phyloP scores from a whole-genome alignment of 1,284 basidiomycete species.

The Neotropicomus parvogracilis region DNA sequence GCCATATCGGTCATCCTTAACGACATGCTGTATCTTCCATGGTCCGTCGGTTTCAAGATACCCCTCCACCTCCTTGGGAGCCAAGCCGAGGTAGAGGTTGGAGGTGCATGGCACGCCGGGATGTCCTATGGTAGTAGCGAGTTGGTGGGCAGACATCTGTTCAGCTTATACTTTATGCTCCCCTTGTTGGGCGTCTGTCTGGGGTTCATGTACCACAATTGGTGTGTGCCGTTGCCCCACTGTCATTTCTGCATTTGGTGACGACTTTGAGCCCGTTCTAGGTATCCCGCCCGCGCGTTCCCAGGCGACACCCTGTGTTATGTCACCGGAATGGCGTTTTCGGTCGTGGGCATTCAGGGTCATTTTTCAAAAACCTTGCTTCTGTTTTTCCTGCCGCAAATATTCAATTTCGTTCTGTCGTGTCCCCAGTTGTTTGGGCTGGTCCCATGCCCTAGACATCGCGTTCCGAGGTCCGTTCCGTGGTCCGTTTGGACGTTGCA shows the following conservation, averaged over 20 bases:
- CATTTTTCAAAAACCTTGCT: constrained; percentile 97
- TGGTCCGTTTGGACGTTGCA: background rate
- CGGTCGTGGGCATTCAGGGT: constrained; percentile 92
- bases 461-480: constrained; percentile 72
- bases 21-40: constrained; percentile 88
- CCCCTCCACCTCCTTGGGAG: constrained; percentile 68
- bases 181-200: constrained; percentile 88
- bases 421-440: constrained; percentile 94
- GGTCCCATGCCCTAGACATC: constrained; percentile 90
- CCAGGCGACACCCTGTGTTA: constrained; percentile 99
- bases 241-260: background rate
- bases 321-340: constrained; percentile 95
- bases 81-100: constrained; percentile 62
- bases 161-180: constrained; percentile 95
- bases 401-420: constrained; percentile 95
- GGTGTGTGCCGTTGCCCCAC: constrained; percentile 49
- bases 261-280: constrained; percentile 35
- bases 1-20: constrained; percentile 88
- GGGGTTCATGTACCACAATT: constrained; percentile 92
- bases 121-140: constrained; percentile 84
- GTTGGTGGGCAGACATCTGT: constrained; percentile 87
- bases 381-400: constrained; percentile 96
- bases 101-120: constrained; percentile 76
- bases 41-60: constrained; percentile 68
- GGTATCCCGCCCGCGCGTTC: constrained; percentile 94